phyloP scores from a whole-genome alignment of 768 basidiomycete genomes.

The Suillus cothurnatus region DNA sequence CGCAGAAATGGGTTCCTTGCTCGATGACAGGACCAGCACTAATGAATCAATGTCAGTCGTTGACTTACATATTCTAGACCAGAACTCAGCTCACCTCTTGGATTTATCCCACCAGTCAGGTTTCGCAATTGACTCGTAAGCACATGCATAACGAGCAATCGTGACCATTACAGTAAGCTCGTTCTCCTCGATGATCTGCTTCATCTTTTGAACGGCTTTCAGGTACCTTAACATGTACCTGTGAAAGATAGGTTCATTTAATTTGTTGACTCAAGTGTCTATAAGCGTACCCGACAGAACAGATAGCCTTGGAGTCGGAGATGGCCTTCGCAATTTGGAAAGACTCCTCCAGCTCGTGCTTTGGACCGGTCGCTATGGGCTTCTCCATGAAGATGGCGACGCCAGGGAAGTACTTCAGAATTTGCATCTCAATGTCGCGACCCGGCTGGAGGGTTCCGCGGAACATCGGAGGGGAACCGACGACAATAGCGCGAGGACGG shows the following conservation, averaged over 20 bases:
- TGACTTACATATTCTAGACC: constrained; percentile 5
- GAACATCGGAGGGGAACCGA: constrained; percentile 94
- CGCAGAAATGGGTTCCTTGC: constrained; percentile 97
- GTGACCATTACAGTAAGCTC: constrained; percentile 95
- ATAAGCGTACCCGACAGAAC: constrained; percentile 80
- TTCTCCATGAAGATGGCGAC: constrained; percentile 92
- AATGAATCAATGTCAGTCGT: constrained; percentile 7
- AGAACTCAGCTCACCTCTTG: constrained; percentile 52
- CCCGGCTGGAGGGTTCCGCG: constrained; percentile 76
- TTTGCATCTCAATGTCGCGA: constrained; percentile 85
- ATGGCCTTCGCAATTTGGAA: constrained; percentile 76
- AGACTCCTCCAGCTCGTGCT: constrained; percentile 63
- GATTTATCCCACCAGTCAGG: constrained; percentile 95
- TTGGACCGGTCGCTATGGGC: constrained; percentile 83
- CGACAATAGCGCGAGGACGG: constrained; percentile 78
- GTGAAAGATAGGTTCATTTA: constrained; percentile 2
- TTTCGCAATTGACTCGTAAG: constrained; percentile 79
- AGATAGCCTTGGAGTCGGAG: constrained; percentile 68
- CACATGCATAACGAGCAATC: constrained; percentile 91
- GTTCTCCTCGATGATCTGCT: constrained; percentile 92
- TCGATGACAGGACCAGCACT: constrained; percentile 83
- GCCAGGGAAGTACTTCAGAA: constrained; percentile 85
- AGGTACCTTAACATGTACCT: constrained; percentile 95
- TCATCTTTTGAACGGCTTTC: constrained; percentile 95
- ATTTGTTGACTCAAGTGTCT: background rate